Evolutionary conservation across 225 moss, liverwort and hornwort genomes (phyloP).

Genomic region (Polytrichum formosum): DNA sequence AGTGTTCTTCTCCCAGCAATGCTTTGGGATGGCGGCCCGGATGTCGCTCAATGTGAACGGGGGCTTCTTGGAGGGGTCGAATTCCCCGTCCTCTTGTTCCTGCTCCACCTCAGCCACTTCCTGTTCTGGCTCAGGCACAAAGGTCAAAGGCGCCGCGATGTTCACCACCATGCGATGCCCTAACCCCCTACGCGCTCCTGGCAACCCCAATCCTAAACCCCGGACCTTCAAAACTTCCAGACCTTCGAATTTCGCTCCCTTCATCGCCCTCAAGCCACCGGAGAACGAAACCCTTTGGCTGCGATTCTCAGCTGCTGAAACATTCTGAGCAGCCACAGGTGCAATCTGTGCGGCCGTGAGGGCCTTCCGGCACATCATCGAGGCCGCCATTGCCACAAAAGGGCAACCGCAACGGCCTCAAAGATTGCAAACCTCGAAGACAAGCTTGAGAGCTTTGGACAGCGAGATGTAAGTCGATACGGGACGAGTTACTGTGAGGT

Average conservation of each 20-base stretch:
- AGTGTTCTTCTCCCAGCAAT: slow-evolving; percentile 81
- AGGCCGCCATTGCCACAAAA: slow-evolving; percentile 36
- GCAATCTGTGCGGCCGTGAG: slow-evolving; percentile 6
- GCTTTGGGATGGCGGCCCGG: slow-evolving; percentile 90
- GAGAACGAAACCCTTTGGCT: slow-evolving; percentile 19
- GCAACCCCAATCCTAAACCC: slow-evolving; percentile 12
- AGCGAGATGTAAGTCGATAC: neutral
- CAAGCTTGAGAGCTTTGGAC: neutral
- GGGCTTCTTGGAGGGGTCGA: slow-evolving; percentile 57
- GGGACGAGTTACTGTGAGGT: neutral
- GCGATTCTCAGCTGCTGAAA: neutral
- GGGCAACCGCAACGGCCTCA: neutral
- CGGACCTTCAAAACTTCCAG: slow-evolving; percentile 1
- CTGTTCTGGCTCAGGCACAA: slow-evolving; percentile 47
- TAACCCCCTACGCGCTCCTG: neutral
- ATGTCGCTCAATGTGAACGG: slow-evolving; percentile 83
- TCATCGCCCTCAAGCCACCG: slow-evolving; percentile 1
- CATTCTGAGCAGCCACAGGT: neutral
- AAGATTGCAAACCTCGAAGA: neutral
- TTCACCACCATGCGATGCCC: slow-evolving; percentile 30
- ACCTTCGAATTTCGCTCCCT: too few species aligned
- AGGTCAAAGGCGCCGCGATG: slow-evolving; percentile 71
- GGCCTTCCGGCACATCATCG: slow-evolving; percentile 38
- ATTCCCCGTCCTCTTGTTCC: slow-evolving; percentile 21
- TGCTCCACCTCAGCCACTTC: slow-evolving; percentile 16